Percentiles rank a stretch among this genome's conserved stretches.
phyloP scores from a whole-genome alignment of 2,329 filamentous ascomycete species.

The Didymella glomerata region DNA sequence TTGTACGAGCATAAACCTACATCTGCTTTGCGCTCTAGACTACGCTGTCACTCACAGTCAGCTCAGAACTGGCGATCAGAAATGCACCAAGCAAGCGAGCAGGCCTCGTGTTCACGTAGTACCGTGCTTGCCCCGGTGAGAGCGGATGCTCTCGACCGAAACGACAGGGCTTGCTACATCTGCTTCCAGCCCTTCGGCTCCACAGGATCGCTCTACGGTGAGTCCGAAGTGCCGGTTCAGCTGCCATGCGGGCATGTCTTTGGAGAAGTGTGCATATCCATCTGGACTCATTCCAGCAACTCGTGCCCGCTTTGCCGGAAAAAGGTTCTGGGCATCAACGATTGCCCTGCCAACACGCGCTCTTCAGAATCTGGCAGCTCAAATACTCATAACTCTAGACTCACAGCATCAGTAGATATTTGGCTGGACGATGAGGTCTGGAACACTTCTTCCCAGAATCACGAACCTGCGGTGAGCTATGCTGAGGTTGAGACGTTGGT shows the following conservation, averaged over 20 bases:
- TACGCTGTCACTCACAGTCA: background rate
- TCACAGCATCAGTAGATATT: constrained; percentile 2
- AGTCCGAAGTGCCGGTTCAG: constrained; percentile 22
- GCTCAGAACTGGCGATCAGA: constrained; percentile 4
- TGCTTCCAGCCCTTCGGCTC: constrained; percentile 24
- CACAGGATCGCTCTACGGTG: constrained; percentile 2
- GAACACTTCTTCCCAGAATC: background rate
- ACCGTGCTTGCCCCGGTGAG: constrained; percentile 16
- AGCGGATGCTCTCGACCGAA: constrained; percentile 5
- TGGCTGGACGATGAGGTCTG: constrained; percentile 14
- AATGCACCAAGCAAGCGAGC: constrained; percentile 9
- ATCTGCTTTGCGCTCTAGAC: constrained; percentile 10
- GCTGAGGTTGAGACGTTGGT: background rate
- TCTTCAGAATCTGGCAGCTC: background rate
- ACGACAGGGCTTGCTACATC: constrained; percentile 22
- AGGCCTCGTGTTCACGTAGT: background rate
- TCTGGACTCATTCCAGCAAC: constrained; percentile 19
- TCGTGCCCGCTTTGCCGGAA: constrained; percentile 30
- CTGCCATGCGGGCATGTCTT: constrained; percentile 29
- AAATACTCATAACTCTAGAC: background rate
- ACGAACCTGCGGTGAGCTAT: background rate
- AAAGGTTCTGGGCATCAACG: constrained; percentile 3
- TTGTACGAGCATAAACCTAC: background rate
- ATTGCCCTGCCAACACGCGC: background rate
- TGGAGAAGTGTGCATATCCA: constrained; percentile 24